A percentile compares a stretch with the other conserved stretches of the same genome.
These are phyloP conservation scores for Aspergillus proliferans DNA, from an alignment of 2,329 filamentous ascomycete genomes.

Conservation along the genomic window DNA sequence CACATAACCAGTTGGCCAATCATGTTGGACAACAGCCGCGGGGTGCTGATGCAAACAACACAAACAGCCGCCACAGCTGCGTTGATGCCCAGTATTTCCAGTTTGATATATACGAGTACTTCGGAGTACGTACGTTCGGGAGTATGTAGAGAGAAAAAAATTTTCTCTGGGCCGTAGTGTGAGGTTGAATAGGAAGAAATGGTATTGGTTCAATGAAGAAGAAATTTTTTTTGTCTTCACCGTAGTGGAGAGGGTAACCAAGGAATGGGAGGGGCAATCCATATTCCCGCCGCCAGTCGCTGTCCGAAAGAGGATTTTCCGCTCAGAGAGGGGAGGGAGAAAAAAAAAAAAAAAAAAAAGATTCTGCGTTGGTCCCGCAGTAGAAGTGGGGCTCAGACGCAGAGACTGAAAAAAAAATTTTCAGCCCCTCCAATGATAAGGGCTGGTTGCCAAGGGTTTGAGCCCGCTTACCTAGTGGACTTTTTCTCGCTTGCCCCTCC, in stretches of 20 bases:
- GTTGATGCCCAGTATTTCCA: constrained; percentile 32
- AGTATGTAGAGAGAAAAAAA: background rate
- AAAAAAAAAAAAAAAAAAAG: constrained; percentile 22
- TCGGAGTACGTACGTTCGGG: too few relatives aligned
- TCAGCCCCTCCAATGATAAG: constrained; percentile 23
- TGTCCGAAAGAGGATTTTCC: too few relatives aligned
- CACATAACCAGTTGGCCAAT: constrained; percentile 14
- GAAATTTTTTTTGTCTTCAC: too few relatives aligned
- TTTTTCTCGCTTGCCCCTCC: constrained; percentile 40
- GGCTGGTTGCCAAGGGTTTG: constrained; percentile 24
- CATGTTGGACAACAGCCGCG: constrained; percentile 10
- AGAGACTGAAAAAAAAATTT: too few relatives aligned
- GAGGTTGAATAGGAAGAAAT: background rate
- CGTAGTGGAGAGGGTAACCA: too few relatives aligned
- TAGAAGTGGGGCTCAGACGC: background rate
- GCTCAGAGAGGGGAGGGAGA: constrained; percentile 1
- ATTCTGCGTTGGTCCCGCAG: constrained; percentile 9
- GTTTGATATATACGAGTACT: too few relatives aligned
- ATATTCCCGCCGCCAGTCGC: too few relatives aligned
- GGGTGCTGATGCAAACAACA: constrained; percentile 18
- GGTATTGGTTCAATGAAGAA: background rate
- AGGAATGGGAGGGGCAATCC: too few relatives aligned
- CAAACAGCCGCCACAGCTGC: constrained; percentile 20
- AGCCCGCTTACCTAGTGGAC: constrained; percentile 28
- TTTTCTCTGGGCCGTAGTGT: background rate